Evolutionary conservation across 345 rosid genomes (phyloP), one percentile per base, ranked within the genome.

Genomic region (Brassica juncea): DNA sequence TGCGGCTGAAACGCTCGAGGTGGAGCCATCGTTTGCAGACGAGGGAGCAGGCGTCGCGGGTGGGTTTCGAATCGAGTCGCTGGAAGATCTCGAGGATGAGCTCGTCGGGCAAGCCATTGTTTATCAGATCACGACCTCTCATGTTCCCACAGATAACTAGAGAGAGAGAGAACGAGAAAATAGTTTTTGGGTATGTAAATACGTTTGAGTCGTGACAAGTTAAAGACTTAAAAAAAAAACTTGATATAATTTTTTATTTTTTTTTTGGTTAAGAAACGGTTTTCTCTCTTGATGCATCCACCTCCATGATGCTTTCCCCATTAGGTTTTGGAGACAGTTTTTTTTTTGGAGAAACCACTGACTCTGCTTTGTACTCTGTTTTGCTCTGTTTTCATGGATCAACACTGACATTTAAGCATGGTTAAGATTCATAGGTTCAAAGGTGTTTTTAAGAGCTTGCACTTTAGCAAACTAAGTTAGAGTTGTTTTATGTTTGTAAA

Each of bases 1-100:
- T 77, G 25, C 97, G 94, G 84, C 88, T 84, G 80, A 92, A 84
- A 0, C 98, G 90, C 66, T 92, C 96, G 47, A 94, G 92, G 28
- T 75, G 19, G 21, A 89, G 86, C 98, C 98, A 94, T 39, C 98
- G 94, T 74, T 80, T 86, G 87, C 98, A 94, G 79, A 92, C 97
- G 80, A 94, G 92, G 12, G 98, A 92, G 73, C 93, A 92, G 62
- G 97, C 87, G 70, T 94, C 98, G 35, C 84, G 94, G 82, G 79
- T 80, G 14, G 81, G 42, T 79, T 92, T 94, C 16, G 90, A 84
- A 49, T 87, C 91, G 31, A 94, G 84, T 71, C 86, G 94, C 72
- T 79, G 71, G 85, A 94, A 84, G 78, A 92, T 86, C 89, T 91
- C 97, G 16, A 88, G 77, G 71, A 94, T 83, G 70, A 92, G 71